phyloP scores from a whole-genome alignment of 1,284 basidiomycete genomes.

The Irpex sp. region DNA sequence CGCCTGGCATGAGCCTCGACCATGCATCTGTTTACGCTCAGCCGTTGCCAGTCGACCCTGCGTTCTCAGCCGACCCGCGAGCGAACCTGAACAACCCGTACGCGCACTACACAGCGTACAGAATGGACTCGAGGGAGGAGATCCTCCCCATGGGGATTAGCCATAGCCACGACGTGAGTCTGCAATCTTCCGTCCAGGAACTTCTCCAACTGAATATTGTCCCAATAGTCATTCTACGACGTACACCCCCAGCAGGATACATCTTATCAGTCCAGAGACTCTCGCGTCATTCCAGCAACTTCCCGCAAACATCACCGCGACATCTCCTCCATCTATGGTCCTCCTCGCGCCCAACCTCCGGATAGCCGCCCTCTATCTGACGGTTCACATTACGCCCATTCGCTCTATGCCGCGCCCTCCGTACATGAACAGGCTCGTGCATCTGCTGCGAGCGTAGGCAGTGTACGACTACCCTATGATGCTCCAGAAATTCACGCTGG shows the following conservation, averaged over 20 bases:
- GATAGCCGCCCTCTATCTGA: slow-evolving; percentile 6
- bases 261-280: neutral
- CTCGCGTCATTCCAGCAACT: neutral
- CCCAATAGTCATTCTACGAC: neutral
- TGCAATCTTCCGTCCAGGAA: neutral
- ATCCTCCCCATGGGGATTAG: slow-evolving; percentile 19
- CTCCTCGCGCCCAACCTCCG: neutral
- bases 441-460: slow-evolving; percentile 3
- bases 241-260: neutral
- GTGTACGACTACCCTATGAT: slow-evolving; percentile 11
- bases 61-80: slow-evolving; percentile 33
- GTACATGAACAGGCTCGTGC: slow-evolving; percentile 4
- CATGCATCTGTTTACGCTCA: neutral
- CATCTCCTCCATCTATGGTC: slow-evolving; percentile 9
- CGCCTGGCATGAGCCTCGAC: neutral
- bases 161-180: neutral
- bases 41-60: slow-evolving; percentile 27
- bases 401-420: neutral
- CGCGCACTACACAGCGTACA: slow-evolving; percentile 15
- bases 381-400: slow-evolving; percentile 3
- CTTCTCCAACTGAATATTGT: neutral
- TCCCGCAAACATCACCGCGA: neutral
- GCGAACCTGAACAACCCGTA: slow-evolving; percentile 31
- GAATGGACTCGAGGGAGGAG: slow-evolving; percentile 27
- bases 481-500: slow-evolving; percentile 6